phyloP scores from a whole-genome alignment of 2,329 filamentous ascomycete species.

The Capronia americana region DNA sequence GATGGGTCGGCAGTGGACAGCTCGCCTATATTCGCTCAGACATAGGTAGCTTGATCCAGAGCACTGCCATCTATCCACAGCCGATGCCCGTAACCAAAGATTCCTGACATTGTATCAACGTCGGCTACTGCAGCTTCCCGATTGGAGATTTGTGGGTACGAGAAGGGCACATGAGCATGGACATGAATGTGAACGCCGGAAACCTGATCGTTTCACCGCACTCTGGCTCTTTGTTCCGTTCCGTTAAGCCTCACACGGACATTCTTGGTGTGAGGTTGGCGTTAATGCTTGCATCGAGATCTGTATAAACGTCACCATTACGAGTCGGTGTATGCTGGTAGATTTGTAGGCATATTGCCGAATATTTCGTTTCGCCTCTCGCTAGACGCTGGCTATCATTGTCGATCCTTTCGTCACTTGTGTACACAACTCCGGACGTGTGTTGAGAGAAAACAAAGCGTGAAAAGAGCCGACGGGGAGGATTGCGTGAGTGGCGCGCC shows the following conservation, averaged over 20 bases:
- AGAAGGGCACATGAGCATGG: not conserved
- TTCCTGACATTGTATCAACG: not conserved
- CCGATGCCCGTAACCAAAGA: not conserved
- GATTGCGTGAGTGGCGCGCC: constrained; percentile 15
- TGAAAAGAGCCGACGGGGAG: constrained; percentile 2
- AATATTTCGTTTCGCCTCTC: constrained; percentile 9
- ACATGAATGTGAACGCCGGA: not conserved
- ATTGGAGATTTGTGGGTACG: not conserved
- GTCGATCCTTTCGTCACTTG: constrained; percentile 18
- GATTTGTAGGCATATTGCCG: constrained; percentile 4
- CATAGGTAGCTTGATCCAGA: not conserved
- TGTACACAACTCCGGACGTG: not conserved
- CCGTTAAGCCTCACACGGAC: not conserved
- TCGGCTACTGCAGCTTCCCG: not conserved
- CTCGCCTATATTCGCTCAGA: not conserved
- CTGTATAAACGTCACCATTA: not conserved
- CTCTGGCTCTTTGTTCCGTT: not conserved
- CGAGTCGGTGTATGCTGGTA: not conserved
- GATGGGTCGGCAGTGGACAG: not conserved
- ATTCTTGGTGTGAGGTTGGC: not conserved
- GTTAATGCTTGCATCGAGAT: not conserved
- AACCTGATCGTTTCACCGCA: not conserved
- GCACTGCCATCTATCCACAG: not conserved
- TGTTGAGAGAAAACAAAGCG: not conserved
- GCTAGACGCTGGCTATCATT: constrained; percentile 18